Base-by-base conservation (phyloP, 73 alveolate species). In the Paramecium pentaurelia region DNA sequence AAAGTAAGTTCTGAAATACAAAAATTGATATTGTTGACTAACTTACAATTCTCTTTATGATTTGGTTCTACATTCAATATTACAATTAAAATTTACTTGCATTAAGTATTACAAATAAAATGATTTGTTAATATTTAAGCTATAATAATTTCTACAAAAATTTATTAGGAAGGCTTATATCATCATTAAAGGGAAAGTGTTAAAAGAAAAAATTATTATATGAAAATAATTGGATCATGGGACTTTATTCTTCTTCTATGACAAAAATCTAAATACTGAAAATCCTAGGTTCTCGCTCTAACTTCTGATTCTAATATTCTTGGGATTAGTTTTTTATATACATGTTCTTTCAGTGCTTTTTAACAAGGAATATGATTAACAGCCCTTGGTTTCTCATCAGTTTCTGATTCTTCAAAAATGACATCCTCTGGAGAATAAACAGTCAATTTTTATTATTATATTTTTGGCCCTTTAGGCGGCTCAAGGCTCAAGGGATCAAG, bases 281-380 rank as follows among this genome's bases (percentile, higher is more conserved):
- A 32, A 68, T 32, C 84, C 84, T 14, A 68, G 40, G 47, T 68
- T 68, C 84, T 68, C 84, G 84, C 51, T 68, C 84, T 68, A 68
- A 34, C 84, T 68, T 28, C 84, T 68, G n/a, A 68, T 34, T 68
- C 84, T 68, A 32, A 68, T 34, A 68, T 68, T n/a, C 84, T 68
- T 68, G 14, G 4, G 25, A 32, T 32, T 68, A 68, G 27, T 68
- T 32, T 68, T 34, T 68, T 68, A 7, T 14, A 12, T 68, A 68
- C 84, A 68, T 68, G 40, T 34, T 68, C 40, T 20, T 4, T n/a
- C 2, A 68, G 20, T 68, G 84, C 84, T 68, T 68, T 68, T 14
- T 32, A 68, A 34, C 84, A 68, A 68, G 84, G 84, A 28, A 34
- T 28, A 68, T 28, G 84, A 28, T 68, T 68, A 68, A 34, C 30